Base-by-base conservation (phyloP, 2,329 filamentous ascomycete species). In the Colletotrichum euphorbiae region DNA sequence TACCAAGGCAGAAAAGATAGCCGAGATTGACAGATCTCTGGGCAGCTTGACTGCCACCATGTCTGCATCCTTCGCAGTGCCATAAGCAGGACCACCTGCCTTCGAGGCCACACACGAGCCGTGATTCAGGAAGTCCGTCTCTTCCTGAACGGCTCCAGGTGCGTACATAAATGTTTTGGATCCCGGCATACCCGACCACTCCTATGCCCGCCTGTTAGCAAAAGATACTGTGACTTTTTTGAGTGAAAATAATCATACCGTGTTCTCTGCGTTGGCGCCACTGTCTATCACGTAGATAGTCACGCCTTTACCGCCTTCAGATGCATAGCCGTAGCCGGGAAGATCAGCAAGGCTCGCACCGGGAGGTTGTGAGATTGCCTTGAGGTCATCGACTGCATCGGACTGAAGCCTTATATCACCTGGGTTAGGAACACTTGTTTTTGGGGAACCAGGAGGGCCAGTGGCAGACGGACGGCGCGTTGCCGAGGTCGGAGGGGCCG, bases 61-160 rank as follows among this genome's bases (percentile, higher is more conserved):
- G 17, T 67, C 36, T 17, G 57, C 63, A 3, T 56, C 33, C 19
- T 67, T 67, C 6, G 63, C 63, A 3, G 63, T 67, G 42, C 63
- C 58, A 6, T 56, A 62, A 5, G 15, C 8, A 1, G 63, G 63
- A 2, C 63, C 63, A 5, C 42, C 24, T n/a, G 51, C 42, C 17
- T 67, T 67, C 7, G 63, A 67, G 4, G 63, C 63, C 7, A 67
- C 63, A 6, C 63, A 67, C 1, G 63, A 28, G 43, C 63, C 63
- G 17, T 62, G 63, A 9, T 51, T 36, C 11, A 31, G 3, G 3
- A 17, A 13, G 24, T 62, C 57, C 1, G 24, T 28, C 50, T 51
- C 43, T 2, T 24, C 15, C 1, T 19, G 12, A 1, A 2, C 5
- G 13, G 24, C 50, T 1, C 15, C 24, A 3, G 57, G 42, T 21